phyloP scores from a whole-genome alignment of 345 rosid species.

The Ceriops decandra region DNA sequence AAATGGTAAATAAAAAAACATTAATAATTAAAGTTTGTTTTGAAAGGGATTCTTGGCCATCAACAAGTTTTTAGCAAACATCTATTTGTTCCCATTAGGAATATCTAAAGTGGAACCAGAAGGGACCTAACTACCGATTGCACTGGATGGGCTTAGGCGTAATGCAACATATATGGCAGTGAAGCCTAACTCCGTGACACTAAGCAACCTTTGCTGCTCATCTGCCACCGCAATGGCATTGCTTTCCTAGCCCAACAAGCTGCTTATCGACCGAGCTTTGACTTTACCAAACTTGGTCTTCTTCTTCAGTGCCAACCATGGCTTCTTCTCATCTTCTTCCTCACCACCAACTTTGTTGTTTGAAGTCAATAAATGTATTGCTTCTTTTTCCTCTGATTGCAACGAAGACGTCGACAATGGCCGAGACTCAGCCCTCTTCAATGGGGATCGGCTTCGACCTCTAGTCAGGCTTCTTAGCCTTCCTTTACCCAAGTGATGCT shows the following conservation, averaged over 20 bases:
- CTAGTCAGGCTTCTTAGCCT: conserved; percentile 66
- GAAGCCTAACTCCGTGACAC: no score
- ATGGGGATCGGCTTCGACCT: conserved; percentile 35
- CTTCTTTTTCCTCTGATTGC: conserved; percentile 6
- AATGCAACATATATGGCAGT: no score
- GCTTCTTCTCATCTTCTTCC: conserved; percentile 22
- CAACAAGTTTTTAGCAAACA: background rate
- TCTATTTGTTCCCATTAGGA: background rate
- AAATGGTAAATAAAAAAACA: background rate
- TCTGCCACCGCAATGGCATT: conserved; percentile 16
- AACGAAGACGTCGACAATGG: conserved; percentile 7
- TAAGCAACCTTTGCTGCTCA: no score
- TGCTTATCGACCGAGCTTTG: conserved; percentile 90
- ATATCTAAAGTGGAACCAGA: no score
- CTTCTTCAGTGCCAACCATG: conserved; percentile 39
- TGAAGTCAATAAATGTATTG: background rate
- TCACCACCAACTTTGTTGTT: conserved; percentile 2
- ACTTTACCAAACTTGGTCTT: conserved; percentile 77
- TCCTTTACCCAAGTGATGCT: conserved; percentile 96
- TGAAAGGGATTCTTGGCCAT: background rate
- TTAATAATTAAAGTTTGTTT: background rate
- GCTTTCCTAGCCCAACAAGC: conserved; percentile 62
- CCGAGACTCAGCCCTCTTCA: conserved; percentile 9
- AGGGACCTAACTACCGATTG: background rate
- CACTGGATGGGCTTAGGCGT: background rate